Evolutionary conservation across 2,329 filamentous ascomycete species (phyloP).

Genomic region (Didymella segeticola): DNA sequence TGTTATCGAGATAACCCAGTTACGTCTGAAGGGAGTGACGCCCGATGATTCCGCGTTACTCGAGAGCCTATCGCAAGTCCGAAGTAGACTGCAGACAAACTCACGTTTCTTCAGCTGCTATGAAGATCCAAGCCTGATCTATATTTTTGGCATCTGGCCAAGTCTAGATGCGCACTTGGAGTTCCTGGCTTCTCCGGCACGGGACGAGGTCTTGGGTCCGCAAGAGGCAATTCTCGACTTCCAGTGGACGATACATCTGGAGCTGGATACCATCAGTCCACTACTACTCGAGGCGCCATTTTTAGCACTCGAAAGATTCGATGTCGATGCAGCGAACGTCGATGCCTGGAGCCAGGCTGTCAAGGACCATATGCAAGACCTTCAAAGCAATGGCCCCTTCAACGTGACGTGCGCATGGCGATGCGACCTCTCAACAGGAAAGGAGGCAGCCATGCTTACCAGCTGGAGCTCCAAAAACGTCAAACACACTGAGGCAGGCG

Average conservation of each 20-base stretch:
- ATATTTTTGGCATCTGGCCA: constrained; percentile 43
- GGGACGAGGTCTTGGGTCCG: constrained; percentile 35
- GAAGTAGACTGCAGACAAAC: constrained; percentile 33
- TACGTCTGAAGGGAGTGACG: constrained; percentile 31
- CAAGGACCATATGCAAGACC: constrained; percentile 20
- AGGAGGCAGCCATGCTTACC: constrained; percentile 34
- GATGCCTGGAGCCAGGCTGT: constrained; percentile 23
- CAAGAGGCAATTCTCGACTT: constrained; percentile 41
- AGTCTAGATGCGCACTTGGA: constrained; percentile 35
- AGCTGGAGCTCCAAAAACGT: constrained; percentile 28
- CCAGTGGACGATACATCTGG: constrained; percentile 38
- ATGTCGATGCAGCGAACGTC: constrained; percentile 17
- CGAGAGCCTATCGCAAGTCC: constrained; percentile 37
- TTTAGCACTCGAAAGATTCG: constrained; percentile 31
- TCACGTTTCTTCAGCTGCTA: constrained; percentile 41
- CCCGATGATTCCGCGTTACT: constrained; percentile 32
- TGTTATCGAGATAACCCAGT: constrained; percentile 38
- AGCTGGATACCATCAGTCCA: constrained; percentile 27
- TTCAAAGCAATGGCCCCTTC: constrained; percentile 22
- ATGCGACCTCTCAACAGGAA: constrained; percentile 29
- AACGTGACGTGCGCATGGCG: constrained; percentile 34
- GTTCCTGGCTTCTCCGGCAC: constrained; percentile 37
- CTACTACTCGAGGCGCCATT: constrained; percentile 36
- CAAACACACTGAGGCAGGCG: constrained; percentile 22
- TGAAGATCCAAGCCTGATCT: constrained; percentile 36